Conservation (phyloP, 495 filamentous ascomycete genomes). For the Lophiostoma macrostomum region DNA sequence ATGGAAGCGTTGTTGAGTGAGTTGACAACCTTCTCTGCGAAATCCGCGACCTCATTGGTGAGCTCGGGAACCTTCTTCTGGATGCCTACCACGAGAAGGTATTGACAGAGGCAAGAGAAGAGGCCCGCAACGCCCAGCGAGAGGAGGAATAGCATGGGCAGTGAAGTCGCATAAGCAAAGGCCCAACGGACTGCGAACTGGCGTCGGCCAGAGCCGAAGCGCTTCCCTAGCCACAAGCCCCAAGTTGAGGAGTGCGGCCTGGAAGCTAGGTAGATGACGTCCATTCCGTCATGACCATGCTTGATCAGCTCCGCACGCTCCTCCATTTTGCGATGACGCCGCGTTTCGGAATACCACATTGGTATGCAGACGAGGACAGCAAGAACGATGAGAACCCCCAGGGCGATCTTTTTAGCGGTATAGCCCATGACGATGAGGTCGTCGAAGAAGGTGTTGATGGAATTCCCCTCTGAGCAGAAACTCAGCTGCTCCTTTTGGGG, state of each 20-base stretch:
- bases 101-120: constrained; percentile 80
- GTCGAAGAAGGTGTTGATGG: constrained; percentile 84
- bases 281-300: constrained; percentile 71
- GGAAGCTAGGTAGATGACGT: constrained; percentile 84
- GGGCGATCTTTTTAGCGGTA: constrained; percentile 68
- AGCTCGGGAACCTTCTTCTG: constrained; percentile 74
- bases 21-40: constrained; percentile 73
- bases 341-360: constrained; percentile 76
- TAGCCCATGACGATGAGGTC: constrained; percentile 57
- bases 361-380: constrained; percentile 71
- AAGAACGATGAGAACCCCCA: constrained; percentile 63
- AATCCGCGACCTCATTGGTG: constrained; percentile 71
- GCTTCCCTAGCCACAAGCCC: constrained; percentile 69
- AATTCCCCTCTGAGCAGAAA: constrained; percentile 84
- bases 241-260: constrained; percentile 66
- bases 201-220: constrained; percentile 63
- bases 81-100: constrained; percentile 68
- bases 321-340: constrained; percentile 70
- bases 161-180: constrained; percentile 79
- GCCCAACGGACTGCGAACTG: constrained; percentile 78
- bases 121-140: constrained; percentile 82
- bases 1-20: constrained; percentile 69
- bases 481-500: constrained; percentile 74
- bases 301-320: constrained; percentile 65
- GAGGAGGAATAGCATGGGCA: constrained; percentile 82